Base-by-base conservation (phyloP, 2,329 filamentous ascomycete species). In the Dactylellina haptotyla region DNA sequence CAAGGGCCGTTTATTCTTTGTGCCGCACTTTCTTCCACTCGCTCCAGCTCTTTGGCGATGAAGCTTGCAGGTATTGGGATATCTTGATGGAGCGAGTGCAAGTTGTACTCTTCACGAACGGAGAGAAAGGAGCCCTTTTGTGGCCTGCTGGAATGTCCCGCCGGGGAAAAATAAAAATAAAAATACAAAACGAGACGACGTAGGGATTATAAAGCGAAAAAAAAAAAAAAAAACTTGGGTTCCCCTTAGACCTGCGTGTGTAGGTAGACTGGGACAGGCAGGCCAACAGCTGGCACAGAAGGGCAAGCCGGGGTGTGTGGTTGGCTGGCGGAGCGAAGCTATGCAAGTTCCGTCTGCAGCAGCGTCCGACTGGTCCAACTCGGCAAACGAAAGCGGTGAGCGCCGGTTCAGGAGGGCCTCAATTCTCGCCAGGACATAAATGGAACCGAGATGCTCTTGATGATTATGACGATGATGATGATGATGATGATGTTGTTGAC, bases 241-340 rank as follows among this genome's bases (percentile, higher is more conserved):
- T 48, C 64, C 56, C 64, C 64, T 69, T 53, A 58, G 64, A 54
- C 43, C 9, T 51, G 26, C 58, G 23, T 48, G 43, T 25, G 32
- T 5, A 32, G 50, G 37, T 16, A 34, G 32, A 28, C 14, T 14
- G n/a, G 16, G 12, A 20, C 16, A 16, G 16, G 23, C 28, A 16
- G 23, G 30, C 28, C 16, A 20, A 39, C 48, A 64, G 34, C 37
- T 46, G 30, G 62, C 51, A 65, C 41, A 30, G 23, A 26, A 18
- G 14, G 32, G 23, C 54, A 14, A 39, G 10, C 26, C 32, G n/a
- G n/a, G n/a, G n/a, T n/a, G n/a, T 39, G 39, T 67, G 63, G 63
- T 67, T 67, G 63, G 63, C 54, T 61, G 53, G 41, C 51, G 26
- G 37, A 53, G 50, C 48, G 48, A 63, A 48, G 48, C 9, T 50